These are phyloP conservation scores for Ziziphus jujuba DNA, from an alignment of 306 rosid species.

Conservation along the genomic window DNA sequence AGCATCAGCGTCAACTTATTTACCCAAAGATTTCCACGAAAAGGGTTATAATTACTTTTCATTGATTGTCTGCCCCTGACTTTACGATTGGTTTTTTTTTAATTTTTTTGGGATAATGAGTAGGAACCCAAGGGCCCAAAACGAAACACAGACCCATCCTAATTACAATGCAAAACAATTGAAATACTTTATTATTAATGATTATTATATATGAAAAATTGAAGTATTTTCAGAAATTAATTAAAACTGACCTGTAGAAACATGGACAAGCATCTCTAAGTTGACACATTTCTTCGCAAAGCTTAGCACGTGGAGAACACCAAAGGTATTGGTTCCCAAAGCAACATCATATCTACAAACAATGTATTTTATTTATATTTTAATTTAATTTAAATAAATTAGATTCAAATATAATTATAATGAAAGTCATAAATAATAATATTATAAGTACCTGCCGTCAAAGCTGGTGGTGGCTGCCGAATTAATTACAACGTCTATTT, in stretches of 20 bases:
- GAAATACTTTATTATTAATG: too few relatives aligned
- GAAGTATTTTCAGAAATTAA: not conserved
- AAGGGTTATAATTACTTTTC: too few relatives aligned
- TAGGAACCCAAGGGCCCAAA: too few relatives aligned
- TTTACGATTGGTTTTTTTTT: too few relatives aligned
- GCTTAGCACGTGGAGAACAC: conserved; percentile 26
- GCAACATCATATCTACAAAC: conserved; percentile 34
- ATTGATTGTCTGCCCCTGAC: too few relatives aligned
- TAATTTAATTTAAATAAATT: too few relatives aligned
- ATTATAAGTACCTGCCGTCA: not conserved
- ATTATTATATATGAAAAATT: too few relatives aligned
- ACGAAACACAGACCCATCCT: too few relatives aligned
- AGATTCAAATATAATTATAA: too few relatives aligned
- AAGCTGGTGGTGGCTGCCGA: not conserved
- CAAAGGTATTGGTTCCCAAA: conserved; percentile 31
- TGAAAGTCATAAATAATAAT: not conserved
- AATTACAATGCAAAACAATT: too few relatives aligned
- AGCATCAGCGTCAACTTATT: too few relatives aligned
- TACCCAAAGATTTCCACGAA: not conserved
- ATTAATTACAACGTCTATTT: not conserved
- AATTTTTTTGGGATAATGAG: too few relatives aligned
- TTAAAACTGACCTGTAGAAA: conserved; percentile 40
- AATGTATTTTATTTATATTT: not conserved
- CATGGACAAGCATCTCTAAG: conserved; percentile 29
- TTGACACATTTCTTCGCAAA: conserved; percentile 33